Percentiles rank a stretch among this genome's conserved stretches.
These are phyloP conservation scores for Wickerhamomyces sp. DNA, from an alignment of 1,139 yeast species.

Conservation along the genomic window DNA sequence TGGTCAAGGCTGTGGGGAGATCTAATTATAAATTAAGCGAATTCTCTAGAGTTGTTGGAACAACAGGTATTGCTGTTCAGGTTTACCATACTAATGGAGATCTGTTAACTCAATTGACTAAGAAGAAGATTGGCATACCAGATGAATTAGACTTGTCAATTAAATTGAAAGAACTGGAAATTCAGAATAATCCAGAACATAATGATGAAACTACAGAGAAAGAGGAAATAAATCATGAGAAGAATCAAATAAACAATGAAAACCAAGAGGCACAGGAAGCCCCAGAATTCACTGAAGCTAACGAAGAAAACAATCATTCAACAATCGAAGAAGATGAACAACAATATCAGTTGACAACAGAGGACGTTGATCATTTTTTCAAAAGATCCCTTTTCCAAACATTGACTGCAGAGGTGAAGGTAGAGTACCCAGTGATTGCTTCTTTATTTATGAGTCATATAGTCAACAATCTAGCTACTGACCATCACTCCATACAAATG, in stretches of 20 bases:
- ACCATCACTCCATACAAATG: slow-evolving; percentile 52
- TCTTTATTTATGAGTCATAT: slow-evolving; percentile 72
- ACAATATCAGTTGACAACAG: slow-evolving; percentile 39
- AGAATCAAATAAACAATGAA: slow-evolving; percentile 8
- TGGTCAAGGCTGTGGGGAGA: slow-evolving; percentile 72
- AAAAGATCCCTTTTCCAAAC: slow-evolving; percentile 65
- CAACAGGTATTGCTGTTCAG: slow-evolving; percentile 64
- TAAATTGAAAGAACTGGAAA: slow-evolving; percentile 23
- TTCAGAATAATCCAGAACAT: slow-evolving; percentile 13
- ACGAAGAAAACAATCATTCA: background rate
- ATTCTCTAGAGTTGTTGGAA: slow-evolving; percentile 43
- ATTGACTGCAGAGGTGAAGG: slow-evolving; percentile 46
- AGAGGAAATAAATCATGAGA: slow-evolving; percentile 9
- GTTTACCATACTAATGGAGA: slow-evolving; percentile 54
- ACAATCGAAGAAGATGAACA: slow-evolving; percentile 2
- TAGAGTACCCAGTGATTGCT: slow-evolving; percentile 59
- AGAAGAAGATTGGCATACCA: slow-evolving; percentile 42
- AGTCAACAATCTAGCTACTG: slow-evolving; percentile 65
- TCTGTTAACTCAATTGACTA: slow-evolving; percentile 42
- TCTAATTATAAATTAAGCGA: slow-evolving; percentile 49
- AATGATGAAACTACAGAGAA: slow-evolving; percentile 13
- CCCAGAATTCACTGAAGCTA: background rate
- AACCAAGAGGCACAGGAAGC: slow-evolving; percentile 2
- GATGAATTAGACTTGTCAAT: slow-evolving; percentile 28
- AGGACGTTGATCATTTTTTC: slow-evolving; percentile 79